Evolutionary conservation across 1,139 yeast genomes (phyloP).

Genomic region (Magnusiomyces clavatus): DNA sequence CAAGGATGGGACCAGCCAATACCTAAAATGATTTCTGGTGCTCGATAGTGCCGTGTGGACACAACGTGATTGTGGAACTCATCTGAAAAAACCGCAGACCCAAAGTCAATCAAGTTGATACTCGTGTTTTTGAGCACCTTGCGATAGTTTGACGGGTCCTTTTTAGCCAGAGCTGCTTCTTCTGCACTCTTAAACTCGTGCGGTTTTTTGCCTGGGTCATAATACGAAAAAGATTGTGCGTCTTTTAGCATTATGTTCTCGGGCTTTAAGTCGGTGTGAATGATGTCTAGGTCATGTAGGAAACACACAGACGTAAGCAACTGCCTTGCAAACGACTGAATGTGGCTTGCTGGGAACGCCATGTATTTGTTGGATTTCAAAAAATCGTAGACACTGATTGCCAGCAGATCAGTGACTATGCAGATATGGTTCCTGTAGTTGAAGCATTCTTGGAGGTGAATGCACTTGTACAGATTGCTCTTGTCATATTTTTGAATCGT

Average conservation of each 20-base stretch:
- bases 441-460: constrained; percentile 81
- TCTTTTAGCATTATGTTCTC: constrained; percentile 74
- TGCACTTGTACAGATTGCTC: constrained; percentile 47
- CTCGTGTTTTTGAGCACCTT: constrained; percentile 55
- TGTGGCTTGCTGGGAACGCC: constrained; percentile 74
- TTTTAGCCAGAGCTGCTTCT: background rate
- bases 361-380: constrained; percentile 59
- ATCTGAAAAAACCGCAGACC: constrained; percentile 87
- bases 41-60: constrained; percentile 88
- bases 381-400: constrained; percentile 83
- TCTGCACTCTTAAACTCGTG: background rate
- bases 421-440: constrained; percentile 93
- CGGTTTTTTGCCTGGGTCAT: constrained; percentile 5
- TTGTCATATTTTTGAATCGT: constrained; percentile 66
- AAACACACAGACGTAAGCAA: constrained; percentile 78
- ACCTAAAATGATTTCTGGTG: constrained; percentile 93
- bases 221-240: constrained; percentile 13
- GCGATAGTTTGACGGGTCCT: constrained; percentile 10
- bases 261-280: constrained; percentile 93
- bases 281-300: constrained; percentile 78
- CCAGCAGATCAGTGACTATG: constrained; percentile 80
- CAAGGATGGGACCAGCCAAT: constrained; percentile 92
- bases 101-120: constrained; percentile 90
- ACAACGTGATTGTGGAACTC: constrained; percentile 92
- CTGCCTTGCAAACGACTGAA: constrained; percentile 84